Evolutionary conservation across 768 basidiomycete species (phyloP).

Genomic region (Mycena alexandri): DNA sequence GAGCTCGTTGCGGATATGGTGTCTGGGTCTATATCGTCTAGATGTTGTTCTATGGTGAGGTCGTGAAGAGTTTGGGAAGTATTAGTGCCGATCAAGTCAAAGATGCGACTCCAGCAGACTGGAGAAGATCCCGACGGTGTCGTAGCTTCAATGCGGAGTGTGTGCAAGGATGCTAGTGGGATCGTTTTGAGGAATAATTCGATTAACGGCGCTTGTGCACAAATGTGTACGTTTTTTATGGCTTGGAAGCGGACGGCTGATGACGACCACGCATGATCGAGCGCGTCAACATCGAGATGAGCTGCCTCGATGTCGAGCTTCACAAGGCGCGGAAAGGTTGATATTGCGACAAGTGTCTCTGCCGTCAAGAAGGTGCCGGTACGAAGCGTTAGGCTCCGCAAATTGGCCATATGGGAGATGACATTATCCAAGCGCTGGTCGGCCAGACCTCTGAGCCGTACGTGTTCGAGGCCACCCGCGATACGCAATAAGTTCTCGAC

Average conservation of each 20-base stretch:
- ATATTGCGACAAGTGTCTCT: conserved; percentile 52
- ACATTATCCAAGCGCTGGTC: conserved; percentile 46
- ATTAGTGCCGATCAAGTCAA: conserved; percentile 47
- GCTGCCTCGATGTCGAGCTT: conserved; percentile 61
- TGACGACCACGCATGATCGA: conserved; percentile 36
- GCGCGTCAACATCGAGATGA: conserved; percentile 47
- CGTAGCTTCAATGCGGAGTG: conserved; percentile 54
- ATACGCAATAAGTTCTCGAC: conserved; percentile 46
- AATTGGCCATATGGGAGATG: conserved; percentile 48
- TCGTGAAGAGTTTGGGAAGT: conserved; percentile 48
- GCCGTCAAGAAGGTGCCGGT: conserved; percentile 53
- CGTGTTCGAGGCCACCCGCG: conserved; percentile 47
- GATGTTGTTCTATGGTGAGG: conserved; percentile 58
- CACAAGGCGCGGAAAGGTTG: conserved; percentile 51
- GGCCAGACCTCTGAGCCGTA: conserved; percentile 56
- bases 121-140: conserved; percentile 37
- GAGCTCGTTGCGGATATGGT: conserved; percentile 29
- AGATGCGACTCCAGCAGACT: conserved; percentile 50
- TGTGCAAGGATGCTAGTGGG: conserved; percentile 47
- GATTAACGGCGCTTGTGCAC: conserved; percentile 50
- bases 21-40: conserved; percentile 48
- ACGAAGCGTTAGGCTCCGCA: conserved; percentile 55
- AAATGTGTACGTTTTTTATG: conserved; percentile 55
- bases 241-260: conserved; percentile 48
- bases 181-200: conserved; percentile 51